Evolutionary conservation across 2,329 filamentous ascomycete genomes (phyloP).

Genomic region (Alternaria viburni): DNA sequence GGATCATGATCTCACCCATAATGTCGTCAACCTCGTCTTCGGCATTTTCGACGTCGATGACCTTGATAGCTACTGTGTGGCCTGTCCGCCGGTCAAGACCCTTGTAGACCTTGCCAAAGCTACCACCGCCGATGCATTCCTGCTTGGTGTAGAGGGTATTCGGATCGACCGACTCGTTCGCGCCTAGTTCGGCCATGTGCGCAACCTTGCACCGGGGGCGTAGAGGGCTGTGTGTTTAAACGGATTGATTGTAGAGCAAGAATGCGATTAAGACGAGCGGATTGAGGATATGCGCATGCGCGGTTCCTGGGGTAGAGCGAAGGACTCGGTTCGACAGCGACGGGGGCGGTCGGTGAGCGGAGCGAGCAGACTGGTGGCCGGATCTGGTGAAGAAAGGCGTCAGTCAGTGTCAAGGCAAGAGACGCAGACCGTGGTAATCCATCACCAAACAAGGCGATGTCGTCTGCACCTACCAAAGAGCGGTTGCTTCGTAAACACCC

Average conservation of each 20-base stretch:
- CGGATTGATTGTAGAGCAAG: background rate
- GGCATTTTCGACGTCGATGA: constrained; percentile 98
- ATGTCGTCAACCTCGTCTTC: constrained; percentile 99
- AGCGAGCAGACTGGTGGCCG: background rate
- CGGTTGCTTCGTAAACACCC: constrained; percentile 25
- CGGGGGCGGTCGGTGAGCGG: constrained; percentile 5
- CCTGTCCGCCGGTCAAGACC: constrained; percentile 94
- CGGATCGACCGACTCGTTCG: constrained; percentile 72
- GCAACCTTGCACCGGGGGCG: background rate
- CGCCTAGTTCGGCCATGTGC: constrained; percentile 27
- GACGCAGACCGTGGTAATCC: background rate
- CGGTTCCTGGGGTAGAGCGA: constrained; percentile 4
- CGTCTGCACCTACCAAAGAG: constrained; percentile 8
- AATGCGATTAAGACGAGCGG: background rate
- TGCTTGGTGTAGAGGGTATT: constrained; percentile 89
- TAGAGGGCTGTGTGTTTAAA: background rate
- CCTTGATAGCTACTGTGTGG: constrained; percentile 94
- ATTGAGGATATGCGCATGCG: background rate
- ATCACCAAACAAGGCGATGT: background rate
- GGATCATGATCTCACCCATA: constrained; percentile 96
- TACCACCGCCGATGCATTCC: constrained; percentile 80
- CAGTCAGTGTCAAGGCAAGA: background rate
- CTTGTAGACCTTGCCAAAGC: constrained; percentile 99
- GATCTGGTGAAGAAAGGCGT: background rate
- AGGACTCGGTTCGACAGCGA: constrained; percentile 1